phyloP scores from a whole-genome alignment of 345 rosid genomes.

The Heritiera littoralis region DNA sequence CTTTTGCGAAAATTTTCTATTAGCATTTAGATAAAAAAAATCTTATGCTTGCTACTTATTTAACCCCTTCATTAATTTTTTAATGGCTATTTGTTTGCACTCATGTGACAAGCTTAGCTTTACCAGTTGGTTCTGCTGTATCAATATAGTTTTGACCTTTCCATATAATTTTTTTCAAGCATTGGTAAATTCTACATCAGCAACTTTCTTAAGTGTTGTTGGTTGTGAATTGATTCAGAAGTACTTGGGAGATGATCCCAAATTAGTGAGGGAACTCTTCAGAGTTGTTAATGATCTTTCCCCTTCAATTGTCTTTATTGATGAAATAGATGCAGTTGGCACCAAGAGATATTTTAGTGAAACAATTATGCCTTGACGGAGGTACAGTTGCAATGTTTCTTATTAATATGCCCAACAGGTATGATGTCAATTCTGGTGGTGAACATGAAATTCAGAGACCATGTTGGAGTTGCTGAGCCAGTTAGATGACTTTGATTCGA shows the following conservation, averaged over 20 bases:
- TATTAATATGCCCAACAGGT: conserved; percentile 39
- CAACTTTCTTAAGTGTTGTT: conserved; percentile 89
- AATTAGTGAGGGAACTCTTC: conserved; percentile 91
- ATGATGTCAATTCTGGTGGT: conserved; percentile 94
- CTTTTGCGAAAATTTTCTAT: too few species aligned
- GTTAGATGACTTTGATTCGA: conserved; percentile 93
- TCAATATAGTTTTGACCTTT: neutral
- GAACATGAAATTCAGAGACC: conserved; percentile 96
- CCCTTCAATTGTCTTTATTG: conserved; percentile 94
- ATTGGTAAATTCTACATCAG: conserved; percentile 91
- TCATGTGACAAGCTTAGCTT: neutral
- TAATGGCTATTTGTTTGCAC: neutral
- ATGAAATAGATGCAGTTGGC: conserved; percentile 98
- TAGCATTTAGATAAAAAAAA: neutral
- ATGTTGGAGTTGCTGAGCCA: conserved; percentile 96
- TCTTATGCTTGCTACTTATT: neutral
- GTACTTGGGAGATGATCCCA: conserved; percentile 96
- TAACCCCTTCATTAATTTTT: neutral
- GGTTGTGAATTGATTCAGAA: conserved; percentile 95
- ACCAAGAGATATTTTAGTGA: conserved; percentile 68
- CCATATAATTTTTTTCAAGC: conserved; percentile 47
- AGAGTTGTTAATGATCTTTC: conserved; percentile 95
- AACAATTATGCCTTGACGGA: conserved; percentile 15
- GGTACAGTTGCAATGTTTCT: neutral
- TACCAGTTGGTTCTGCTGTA: neutral